Conservation (phyloP, 2,329 filamentous ascomycete species). For the Fusarium sp. region DNA sequence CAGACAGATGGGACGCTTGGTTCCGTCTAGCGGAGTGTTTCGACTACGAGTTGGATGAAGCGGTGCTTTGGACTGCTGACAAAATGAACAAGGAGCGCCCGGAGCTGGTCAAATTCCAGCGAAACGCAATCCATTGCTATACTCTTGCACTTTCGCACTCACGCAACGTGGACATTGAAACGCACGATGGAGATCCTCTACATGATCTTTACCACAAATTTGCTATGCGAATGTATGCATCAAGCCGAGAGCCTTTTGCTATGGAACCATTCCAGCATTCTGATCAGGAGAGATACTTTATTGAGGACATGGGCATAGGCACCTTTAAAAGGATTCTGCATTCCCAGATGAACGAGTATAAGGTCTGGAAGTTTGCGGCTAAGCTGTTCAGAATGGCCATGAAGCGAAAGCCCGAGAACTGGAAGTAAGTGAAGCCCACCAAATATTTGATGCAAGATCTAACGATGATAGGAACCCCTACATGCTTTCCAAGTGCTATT, state of each 20-base stretch:
- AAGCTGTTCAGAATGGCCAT: conserved; percentile 68
- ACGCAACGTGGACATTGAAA: conserved; percentile 57
- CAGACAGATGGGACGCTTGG: conserved; percentile 90
- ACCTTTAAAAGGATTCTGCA: conserved; percentile 67
- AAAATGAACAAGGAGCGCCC: conserved; percentile 87
- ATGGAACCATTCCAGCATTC: conserved; percentile 71
- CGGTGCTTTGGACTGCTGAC: conserved; percentile 88
- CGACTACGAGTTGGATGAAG: conserved; percentile 88
- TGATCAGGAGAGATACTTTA: conserved; percentile 69
- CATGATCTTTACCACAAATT: conserved; percentile 72
- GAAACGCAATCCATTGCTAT: conserved; percentile 85
- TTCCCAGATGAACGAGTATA: conserved; percentile 68
- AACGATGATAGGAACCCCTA: conserved; percentile 62
- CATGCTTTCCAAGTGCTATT: conserved; percentile 72
- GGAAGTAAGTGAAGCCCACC: conserved; percentile 61
- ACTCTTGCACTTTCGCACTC: conserved; percentile 70
- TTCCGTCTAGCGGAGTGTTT: conserved; percentile 88
- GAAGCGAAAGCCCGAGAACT: conserved; percentile 65
- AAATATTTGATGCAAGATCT: conserved; percentile 28
- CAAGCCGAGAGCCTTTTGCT: conserved; percentile 71
- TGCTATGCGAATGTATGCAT: conserved; percentile 71
- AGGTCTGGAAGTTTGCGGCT: conserved; percentile 72
- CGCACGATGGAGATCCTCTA: conserved; percentile 64
- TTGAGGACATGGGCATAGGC: conserved; percentile 61
- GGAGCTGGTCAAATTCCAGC: conserved; percentile 81